Conservation (phyloP, 2,329 filamentous ascomycete species). For the Fusarium albosuccineum region DNA sequence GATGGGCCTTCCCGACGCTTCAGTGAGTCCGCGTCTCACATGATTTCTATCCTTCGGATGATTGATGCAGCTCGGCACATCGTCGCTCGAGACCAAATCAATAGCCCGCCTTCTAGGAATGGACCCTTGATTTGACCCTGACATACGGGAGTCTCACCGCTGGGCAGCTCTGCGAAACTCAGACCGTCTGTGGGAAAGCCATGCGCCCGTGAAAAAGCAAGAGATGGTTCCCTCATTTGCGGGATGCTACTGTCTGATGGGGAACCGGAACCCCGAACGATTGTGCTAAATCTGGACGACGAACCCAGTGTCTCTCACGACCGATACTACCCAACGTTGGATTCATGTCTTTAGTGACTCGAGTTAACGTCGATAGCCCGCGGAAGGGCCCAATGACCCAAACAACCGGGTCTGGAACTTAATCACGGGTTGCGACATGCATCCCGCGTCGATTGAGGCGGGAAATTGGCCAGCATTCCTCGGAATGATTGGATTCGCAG, state of each 20-base stretch:
- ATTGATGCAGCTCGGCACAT: background rate
- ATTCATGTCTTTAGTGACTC: background rate
- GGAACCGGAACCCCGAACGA: background rate
- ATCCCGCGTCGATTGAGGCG: conserved; percentile 21
- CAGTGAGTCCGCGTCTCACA: conserved; percentile 5
- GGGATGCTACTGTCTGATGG: background rate
- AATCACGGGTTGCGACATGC: conserved; percentile 31
- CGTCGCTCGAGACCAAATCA: conserved; percentile 3
- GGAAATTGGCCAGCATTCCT: conserved; percentile 45
- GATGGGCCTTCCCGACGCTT: background rate
- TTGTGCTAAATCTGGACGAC: background rate
- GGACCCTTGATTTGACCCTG: conserved; percentile 24
- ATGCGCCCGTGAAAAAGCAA: conserved; percentile 24
- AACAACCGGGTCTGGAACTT: conserved; percentile 31
- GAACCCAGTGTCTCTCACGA: background rate
- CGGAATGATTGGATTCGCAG: conserved; percentile 26
- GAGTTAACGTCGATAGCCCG: conserved; percentile 10
- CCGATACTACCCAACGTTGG: background rate
- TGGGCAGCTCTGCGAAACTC: conserved; percentile 8
- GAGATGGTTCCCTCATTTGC: background rate
- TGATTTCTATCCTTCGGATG: conserved; percentile 16
- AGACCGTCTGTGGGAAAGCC: conserved; percentile 8
- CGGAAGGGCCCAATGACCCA: conserved; percentile 21
- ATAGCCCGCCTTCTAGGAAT: conserved; percentile 21
- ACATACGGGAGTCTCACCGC: conserved; percentile 27